Conservation (phyloP, 1,284 basidiomycete genomes). For the Ganoderma boninense region DNA sequence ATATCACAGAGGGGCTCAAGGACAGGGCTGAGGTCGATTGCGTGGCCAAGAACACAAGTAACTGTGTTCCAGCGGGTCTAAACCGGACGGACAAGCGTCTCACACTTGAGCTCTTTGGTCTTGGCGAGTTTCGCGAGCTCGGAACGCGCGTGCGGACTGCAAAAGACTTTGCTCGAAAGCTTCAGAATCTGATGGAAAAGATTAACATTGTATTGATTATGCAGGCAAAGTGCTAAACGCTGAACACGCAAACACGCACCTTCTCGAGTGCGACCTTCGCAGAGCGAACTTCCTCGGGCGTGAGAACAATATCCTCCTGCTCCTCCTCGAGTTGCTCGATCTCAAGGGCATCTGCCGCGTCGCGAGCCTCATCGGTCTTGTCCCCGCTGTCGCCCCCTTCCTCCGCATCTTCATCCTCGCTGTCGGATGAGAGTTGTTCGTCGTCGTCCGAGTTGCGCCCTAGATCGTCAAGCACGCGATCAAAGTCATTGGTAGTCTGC, state of each 20-base stretch:
- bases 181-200: neutral
- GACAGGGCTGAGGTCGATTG: neutral
- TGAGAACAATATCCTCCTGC: neutral
- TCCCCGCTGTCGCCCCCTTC: neutral
- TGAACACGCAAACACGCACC: too few relatives aligned
- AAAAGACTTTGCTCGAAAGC: neutral
- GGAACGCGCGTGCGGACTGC: neutral
- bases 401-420: neutral
- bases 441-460: neutral
- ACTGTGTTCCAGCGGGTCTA: slow-evolving; percentile 6
- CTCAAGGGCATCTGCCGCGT: neutral
- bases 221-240: too few relatives aligned
- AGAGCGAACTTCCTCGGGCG: too few relatives aligned
- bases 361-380: neutral
- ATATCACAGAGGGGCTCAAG: neutral
- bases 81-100: neutral
- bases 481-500: neutral
- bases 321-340: neutral
- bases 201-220: neutral
- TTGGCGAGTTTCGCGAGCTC: neutral
- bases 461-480: neutral
- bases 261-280: neutral
- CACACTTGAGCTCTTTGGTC: neutral
- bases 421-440: neutral
- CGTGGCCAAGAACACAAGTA: neutral